Percentiles rank a stretch among this genome's conserved stretches.
Evolutionary conservation across 2,329 filamentous ascomycete species (phyloP).

Genomic region (Coniochaeta pulveracea): DNA sequence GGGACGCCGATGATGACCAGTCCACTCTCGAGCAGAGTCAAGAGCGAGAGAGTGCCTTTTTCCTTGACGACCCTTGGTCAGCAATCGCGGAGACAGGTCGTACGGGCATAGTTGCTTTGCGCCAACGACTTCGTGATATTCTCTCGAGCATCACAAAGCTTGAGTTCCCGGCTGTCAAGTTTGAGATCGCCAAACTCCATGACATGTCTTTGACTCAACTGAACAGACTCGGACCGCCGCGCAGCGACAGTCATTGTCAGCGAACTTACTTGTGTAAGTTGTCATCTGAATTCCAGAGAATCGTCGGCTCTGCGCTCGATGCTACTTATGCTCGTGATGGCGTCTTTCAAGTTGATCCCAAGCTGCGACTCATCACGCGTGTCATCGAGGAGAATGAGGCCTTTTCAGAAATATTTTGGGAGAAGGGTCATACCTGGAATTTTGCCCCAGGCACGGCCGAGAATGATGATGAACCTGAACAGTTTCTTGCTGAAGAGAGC

Average conservation of each 20-base stretch:
- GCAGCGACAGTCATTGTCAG: conserved; percentile 18
- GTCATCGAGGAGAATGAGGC: conserved; percentile 24
- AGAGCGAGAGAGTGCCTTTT: conserved; percentile 24
- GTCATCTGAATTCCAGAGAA: conserved; percentile 16
- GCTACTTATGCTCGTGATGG: conserved; percentile 20
- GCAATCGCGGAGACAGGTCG: conserved; percentile 13
- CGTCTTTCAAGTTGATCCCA: conserved; percentile 15
- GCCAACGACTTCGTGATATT: conserved; percentile 18
- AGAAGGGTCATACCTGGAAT: conserved; percentile 16
- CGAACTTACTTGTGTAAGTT: conserved; percentile 22
- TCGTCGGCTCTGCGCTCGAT: conserved; percentile 20
- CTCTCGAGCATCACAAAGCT: conserved; percentile 24
- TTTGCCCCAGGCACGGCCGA: conserved; percentile 8
- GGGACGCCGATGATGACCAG: conserved; percentile 27
- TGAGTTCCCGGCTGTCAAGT: conserved; percentile 21
- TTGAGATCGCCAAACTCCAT: conserved; percentile 12
- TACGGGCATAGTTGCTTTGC: conserved; percentile 23
- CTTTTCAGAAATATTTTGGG: conserved; percentile 19
- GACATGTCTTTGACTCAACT: conserved; percentile 8
- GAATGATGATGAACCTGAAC: too few species aligned
- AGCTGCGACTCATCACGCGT: conserved; percentile 24
- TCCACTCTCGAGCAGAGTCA: conserved; percentile 20
- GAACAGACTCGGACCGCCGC: conserved; percentile 18
- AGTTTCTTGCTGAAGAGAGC: too few species aligned
- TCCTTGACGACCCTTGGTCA: conserved; percentile 23